phyloP scores from a whole-genome alignment of 169 alveolate genomes.

The Miamiensis avidus region DNA sequence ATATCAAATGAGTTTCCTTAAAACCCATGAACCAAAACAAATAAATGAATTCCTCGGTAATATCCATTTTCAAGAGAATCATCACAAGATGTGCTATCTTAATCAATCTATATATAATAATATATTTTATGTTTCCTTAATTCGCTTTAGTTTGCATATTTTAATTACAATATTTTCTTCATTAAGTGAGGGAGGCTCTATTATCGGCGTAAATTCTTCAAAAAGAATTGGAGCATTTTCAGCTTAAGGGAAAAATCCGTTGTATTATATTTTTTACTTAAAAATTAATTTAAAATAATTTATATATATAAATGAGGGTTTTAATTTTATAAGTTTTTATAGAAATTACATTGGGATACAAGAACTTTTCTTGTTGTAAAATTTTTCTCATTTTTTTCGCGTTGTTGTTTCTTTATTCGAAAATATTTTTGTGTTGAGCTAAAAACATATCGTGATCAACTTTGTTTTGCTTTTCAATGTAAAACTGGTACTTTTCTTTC shows the following conservation, averaged over 20 bases:
- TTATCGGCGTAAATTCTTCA: constrained; percentile 47
- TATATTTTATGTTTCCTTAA: constrained; percentile 22
- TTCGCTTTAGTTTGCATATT: too few species aligned
- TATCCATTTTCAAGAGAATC: constrained; percentile 49
- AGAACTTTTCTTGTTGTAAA: background rate
- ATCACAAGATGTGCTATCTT: constrained; percentile 12
- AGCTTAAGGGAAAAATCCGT: constrained; percentile 41
- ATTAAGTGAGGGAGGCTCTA: constrained; percentile 12
- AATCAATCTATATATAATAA: constrained; percentile 8
- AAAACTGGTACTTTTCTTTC: constrained; percentile 24
- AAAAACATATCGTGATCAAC: background rate
- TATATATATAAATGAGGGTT: background rate
- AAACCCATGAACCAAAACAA: constrained; percentile 88
- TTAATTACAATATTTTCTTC: constrained; percentile 43
- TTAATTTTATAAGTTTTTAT: background rate
- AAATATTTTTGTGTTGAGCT: background rate
- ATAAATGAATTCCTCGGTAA: constrained; percentile 79
- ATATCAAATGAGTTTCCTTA: constrained; percentile 87
- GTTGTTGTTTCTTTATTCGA: constrained; percentile 5
- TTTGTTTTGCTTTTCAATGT: constrained; percentile 3
- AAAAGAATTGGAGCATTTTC: constrained; percentile 56
- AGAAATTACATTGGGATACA: background rate
- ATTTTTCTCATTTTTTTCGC: constrained; percentile 12
- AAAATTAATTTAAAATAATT: background rate
- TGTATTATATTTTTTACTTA: background rate